Conservation (phyloP, 1,284 basidiomycete species). For the Phlebopus sp. region DNA sequence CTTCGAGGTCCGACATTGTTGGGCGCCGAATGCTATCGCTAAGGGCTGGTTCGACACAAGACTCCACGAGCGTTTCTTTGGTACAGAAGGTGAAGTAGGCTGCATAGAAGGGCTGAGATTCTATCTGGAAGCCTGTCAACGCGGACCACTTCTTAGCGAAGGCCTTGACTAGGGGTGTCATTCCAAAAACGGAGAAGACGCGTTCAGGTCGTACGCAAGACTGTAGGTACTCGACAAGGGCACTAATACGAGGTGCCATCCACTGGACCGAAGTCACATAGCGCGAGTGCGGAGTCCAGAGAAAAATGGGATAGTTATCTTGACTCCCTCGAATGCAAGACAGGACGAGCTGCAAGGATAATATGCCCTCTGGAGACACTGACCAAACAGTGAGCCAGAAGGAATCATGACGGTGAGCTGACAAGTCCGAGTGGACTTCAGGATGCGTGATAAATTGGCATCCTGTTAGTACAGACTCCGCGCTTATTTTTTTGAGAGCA, state of each 20-base stretch:
- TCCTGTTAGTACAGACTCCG: constrained; percentile 37
- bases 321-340: constrained; percentile 45
- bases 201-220: constrained; percentile 42
- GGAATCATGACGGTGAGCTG: constrained; percentile 21
- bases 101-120: constrained; percentile 56
- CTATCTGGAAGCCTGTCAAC: constrained; percentile 44
- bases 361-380: constrained; percentile 28
- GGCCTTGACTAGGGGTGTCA: constrained; percentile 41
- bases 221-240: constrained; percentile 37
- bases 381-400: constrained; percentile 57
- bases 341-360: constrained; percentile 42
- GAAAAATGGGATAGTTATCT: constrained; percentile 51
- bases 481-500: constrained; percentile 43
- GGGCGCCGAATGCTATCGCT: constrained; percentile 40
- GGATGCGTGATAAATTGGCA: constrained; percentile 36
- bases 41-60: constrained; percentile 34
- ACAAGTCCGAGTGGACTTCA: constrained; percentile 26
- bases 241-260: constrained; percentile 35
- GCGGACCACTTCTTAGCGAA: constrained; percentile 55
- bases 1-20: constrained; percentile 37
- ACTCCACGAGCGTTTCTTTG: constrained; percentile 35
- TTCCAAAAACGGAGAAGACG: constrained; percentile 69
- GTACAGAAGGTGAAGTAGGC: constrained; percentile 61
- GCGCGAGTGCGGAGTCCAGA: constrained; percentile 42
- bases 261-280: constrained; percentile 32